Evolutionary conservation across 2,329 filamentous ascomycete species (phyloP), one percentile per base, ranked within the genome.

Genomic region (Beauveria sp.): DNA sequence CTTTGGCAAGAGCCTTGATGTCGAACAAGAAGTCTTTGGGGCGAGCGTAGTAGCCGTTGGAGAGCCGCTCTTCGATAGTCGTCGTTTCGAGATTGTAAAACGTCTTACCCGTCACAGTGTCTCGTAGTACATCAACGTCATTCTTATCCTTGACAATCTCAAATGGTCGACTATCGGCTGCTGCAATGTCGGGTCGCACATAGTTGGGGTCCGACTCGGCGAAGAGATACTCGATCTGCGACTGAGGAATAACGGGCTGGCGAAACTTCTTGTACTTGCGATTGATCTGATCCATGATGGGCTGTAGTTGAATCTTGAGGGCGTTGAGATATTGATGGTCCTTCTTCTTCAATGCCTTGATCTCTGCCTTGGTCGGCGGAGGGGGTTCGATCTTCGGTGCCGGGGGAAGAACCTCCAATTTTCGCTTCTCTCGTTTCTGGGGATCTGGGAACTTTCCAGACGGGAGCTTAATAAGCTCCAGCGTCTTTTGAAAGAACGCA

Each of bases 201-300:
- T 79, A 84, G 67, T 84, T 85, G 10, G 92, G 91, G 66, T 96
- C 87, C 43, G 87, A 83, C 71, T 98, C 93, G 30, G 91, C 86
- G 69, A 91, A 90, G 1, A 98, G 79, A 71, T 98, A 96, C 22
- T 86, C 81, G 63, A 96, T 91, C 65, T 87, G 83, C 12, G 76
- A 74, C 57, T 90, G 86, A 2, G 90, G 85, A 63, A 99, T 88
- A 47, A 91, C 85, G 1, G 91, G 88, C 60, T 86, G 86, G 63
- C 92, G 84, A 75, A 98, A 98, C 67, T 91, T 91, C 71, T 88
- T 90, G 76, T 96, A 96, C 71, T 89, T 92, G 64, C 82, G 81
- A 73, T 96, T 95, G 71, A 99, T 91, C 74, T 97, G 91, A 67
- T 99, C 93, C 92, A 99, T 97, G 67, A 98, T 91, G 2, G 91